Evolutionary conservation across 2,329 filamentous ascomycete species (phyloP).

Genomic region (Ceratocystis smalleyi): DNA sequence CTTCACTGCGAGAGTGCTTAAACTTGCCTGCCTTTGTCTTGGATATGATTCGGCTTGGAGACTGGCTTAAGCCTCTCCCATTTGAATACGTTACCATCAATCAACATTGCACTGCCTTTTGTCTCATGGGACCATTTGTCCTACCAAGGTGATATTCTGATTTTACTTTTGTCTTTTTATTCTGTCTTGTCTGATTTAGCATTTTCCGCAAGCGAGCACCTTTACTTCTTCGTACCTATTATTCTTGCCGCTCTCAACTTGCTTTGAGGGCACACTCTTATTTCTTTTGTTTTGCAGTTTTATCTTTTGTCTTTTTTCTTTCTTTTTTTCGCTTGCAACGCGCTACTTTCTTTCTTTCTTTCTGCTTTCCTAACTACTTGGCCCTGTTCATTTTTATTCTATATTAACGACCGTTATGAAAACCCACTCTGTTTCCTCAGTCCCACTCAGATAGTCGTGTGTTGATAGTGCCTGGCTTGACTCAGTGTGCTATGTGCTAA

Average conservation of each 20-base stretch:
- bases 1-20: neutral
- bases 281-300: neutral
- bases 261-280: neutral
- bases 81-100: too few species aligned
- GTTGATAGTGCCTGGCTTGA: neutral
- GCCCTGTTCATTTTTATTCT: neutral
- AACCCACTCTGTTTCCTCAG: neutral
- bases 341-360: neutral
- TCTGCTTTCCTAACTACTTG: neutral
- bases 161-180: neutral
- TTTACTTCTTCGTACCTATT: neutral
- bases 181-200: constrained; percentile 3
- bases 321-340: neutral
- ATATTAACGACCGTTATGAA: constrained; percentile 13
- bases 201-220: constrained; percentile 10
- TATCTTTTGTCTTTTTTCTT: neutral
- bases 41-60: too few species aligned
- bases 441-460: neutral
- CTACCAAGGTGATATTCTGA: neutral
- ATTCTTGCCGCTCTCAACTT: neutral
- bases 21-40: neutral
- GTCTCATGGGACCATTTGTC: neutral
- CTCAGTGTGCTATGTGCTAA: neutral
- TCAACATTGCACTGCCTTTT: too few species aligned
- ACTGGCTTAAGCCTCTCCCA: too few species aligned